phyloP scores from a whole-genome alignment of 176 grass and related monocot species.

The Lolium perenne region DNA sequence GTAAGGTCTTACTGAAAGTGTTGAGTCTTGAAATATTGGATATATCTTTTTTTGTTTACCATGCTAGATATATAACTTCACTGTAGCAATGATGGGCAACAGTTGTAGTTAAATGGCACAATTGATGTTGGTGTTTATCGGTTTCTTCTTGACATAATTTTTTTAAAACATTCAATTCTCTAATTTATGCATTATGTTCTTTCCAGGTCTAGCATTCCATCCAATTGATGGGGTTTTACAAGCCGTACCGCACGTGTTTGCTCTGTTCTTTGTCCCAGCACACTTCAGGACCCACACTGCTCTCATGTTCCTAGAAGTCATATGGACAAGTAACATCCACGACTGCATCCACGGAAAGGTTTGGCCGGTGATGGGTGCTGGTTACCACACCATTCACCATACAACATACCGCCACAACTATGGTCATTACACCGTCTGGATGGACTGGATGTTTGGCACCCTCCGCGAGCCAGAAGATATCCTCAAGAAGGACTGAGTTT shows the following conservation, averaged over 20 bases:
- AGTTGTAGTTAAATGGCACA: background rate
- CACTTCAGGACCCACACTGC: slow-evolving; percentile 72
- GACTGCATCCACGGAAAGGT: slow-evolving; percentile 96
- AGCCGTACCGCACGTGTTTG: slow-evolving; percentile 81
- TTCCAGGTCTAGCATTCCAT: slow-evolving; percentile 88
- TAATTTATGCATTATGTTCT: background rate
- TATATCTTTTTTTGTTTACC: background rate
- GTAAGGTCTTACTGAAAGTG: slow-evolving; percentile 42
- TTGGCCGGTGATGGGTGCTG: slow-evolving; percentile 97
- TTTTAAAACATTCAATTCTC: background rate
- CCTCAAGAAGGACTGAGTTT: slow-evolving; percentile 60
- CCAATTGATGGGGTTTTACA: slow-evolving; percentile 97
- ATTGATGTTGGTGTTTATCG: background rate
- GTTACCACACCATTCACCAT: slow-evolving; percentile 97
- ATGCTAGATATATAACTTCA: background rate
- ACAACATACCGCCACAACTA: slow-evolving; percentile 98
- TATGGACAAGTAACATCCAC: slow-evolving; percentile 96
- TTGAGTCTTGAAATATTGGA: background rate
- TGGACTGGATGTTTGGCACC: slow-evolving; percentile 97
- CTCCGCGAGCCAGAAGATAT: slow-evolving; percentile 79
- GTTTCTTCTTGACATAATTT: background rate
- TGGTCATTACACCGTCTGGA: slow-evolving; percentile 93
- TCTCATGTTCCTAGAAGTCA: slow-evolving; percentile 71
- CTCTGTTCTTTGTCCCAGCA: slow-evolving; percentile 66
- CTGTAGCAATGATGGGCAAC: background rate